phyloP scores from a whole-genome alignment of 2,329 filamentous ascomycete genomes.

The Pezizomycotina sp. region DNA sequence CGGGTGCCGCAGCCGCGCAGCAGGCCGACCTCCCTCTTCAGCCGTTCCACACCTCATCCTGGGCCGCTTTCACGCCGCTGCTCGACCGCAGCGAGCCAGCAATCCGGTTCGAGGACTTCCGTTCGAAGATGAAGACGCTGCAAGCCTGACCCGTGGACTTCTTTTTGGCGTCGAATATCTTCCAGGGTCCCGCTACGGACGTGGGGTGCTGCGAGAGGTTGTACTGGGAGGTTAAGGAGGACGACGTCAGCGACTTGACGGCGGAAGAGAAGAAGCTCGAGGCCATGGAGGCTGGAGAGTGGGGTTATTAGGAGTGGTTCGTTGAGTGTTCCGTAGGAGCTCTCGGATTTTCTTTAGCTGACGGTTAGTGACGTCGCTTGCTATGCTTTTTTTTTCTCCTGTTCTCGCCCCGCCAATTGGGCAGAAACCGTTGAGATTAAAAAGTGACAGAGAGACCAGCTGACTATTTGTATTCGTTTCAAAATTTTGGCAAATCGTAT shows the following conservation, averaged over 20 bases:
- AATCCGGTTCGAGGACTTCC: conserved; percentile 61
- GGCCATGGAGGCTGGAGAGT: too few species aligned
- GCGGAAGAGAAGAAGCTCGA: conserved; percentile 78
- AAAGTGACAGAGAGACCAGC: background rate
- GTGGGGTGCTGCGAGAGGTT: conserved; percentile 57
- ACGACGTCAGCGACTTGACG: conserved; percentile 77
- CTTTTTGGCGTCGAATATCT: conserved; percentile 93
- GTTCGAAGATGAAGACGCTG: conserved; percentile 89
- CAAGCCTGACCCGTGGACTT: conserved; percentile 80
- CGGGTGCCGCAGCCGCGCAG: conserved; percentile 74
- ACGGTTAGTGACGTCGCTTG: background rate
- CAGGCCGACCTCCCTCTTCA: conserved; percentile 82
- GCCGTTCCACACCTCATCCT: conserved; percentile 82
- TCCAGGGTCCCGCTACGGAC: conserved; percentile 84
- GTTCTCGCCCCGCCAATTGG: background rate
- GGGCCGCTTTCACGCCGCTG: conserved; percentile 49
- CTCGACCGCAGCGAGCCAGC: conserved; percentile 36
- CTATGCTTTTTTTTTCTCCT: background rate
- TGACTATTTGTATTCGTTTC: background rate
- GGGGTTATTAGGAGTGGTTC: background rate
- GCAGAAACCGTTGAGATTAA: background rate
- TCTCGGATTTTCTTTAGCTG: background rate
- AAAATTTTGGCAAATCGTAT: too few species aligned
- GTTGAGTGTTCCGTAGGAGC: background rate
- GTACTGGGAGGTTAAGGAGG: conserved; percentile 88